Evolutionary conservation across 176 grass and related monocot genomes (phyloP).

Genomic region (Oryza meridionalis): DNA sequence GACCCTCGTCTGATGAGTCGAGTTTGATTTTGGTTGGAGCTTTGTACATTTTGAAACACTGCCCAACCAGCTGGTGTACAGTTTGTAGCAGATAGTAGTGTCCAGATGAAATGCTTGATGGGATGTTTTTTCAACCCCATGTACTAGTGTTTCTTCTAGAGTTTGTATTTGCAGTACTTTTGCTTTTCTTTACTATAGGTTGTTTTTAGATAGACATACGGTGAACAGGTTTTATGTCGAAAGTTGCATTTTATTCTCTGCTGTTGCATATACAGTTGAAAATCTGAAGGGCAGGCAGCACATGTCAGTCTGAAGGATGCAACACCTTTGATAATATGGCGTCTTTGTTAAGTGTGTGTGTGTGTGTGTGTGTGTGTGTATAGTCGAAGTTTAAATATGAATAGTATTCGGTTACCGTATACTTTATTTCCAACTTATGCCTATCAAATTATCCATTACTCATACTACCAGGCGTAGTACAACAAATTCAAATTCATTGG

Average conservation of each 20-base stretch:
- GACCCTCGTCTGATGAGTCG: slow-evolving; percentile 21
- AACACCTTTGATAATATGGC: no score
- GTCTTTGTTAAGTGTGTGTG: no score
- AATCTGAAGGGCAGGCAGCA: neutral
- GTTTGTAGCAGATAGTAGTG: slow-evolving; percentile 26
- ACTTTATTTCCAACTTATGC: no score
- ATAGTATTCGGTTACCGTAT: no score
- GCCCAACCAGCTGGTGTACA: slow-evolving; percentile 29
- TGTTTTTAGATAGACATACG: neutral
- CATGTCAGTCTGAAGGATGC: no score
- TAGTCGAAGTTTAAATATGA: no score
- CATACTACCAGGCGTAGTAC: no score
- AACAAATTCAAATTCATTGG: no score
- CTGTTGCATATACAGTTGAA: neutral
- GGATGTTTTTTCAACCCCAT: slow-evolving; percentile 54
- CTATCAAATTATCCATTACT: no score
- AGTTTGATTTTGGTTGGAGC: neutral
- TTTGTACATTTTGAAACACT: slow-evolving; percentile 49
- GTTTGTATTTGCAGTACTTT: neutral
- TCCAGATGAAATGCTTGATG: slow-evolving; percentile 54
- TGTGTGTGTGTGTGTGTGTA: no score
- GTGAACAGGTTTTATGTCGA: neutral
- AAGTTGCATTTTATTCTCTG: neutral
- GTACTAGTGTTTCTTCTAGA: slow-evolving; percentile 51
- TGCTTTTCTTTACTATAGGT: neutral